Percentiles rank a stretch among this genome's conserved stretches.
These are phyloP conservation scores for Exophiala sideris DNA, from an alignment of 2,329 filamentous ascomycete species.

Conservation along the genomic window DNA sequence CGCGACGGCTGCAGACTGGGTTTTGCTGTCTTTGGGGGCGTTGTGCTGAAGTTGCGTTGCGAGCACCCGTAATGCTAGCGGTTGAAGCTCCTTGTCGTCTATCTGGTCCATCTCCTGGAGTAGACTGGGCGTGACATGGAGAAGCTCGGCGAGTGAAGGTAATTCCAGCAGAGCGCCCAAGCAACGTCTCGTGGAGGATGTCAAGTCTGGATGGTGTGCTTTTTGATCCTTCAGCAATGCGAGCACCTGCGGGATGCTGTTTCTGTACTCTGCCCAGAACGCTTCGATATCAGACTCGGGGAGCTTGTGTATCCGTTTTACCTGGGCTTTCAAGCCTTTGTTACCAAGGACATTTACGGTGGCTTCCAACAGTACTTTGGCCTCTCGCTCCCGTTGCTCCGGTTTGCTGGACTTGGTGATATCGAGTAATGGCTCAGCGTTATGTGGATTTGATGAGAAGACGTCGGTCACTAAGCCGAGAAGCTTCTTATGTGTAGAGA, in stretches of 20 bases:
- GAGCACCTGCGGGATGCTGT: conserved; percentile 29
- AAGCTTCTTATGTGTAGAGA: conserved; percentile 71
- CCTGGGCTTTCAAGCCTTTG: conserved; percentile 14
- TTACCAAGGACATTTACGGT: conserved; percentile 18
- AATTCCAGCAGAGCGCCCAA: conserved; percentile 79
- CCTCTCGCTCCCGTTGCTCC: conserved; percentile 35
- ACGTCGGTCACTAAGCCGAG: conserved; percentile 72
- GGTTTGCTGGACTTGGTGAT: conserved; percentile 42
- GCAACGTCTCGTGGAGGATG: conserved; percentile 57
- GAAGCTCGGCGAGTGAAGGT: conserved; percentile 80
- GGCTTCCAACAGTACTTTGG: conserved; percentile 39
- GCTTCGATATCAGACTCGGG: conserved; percentile 2
- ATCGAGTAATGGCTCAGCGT: conserved; percentile 70
- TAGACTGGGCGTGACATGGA: conserved; percentile 80
- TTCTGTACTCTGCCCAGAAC: conserved; percentile 26
- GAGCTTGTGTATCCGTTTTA: conserved; percentile 10
- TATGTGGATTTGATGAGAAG: conserved; percentile 68
- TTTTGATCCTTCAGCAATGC: conserved; percentile 18
- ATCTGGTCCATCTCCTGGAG: conserved; percentile 65
- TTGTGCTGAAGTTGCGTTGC: conserved; percentile 74
- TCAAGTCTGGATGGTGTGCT: conserved; percentile 24
- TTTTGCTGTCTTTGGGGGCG: conserved; percentile 59
- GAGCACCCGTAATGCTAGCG: conserved; percentile 76
- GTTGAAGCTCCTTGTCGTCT: conserved; percentile 62
- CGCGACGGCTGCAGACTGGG: conserved; percentile 35